phyloP scores from a whole-genome alignment of 2,329 filamentous ascomycete genomes.

The Cladorrhinum sp. region DNA sequence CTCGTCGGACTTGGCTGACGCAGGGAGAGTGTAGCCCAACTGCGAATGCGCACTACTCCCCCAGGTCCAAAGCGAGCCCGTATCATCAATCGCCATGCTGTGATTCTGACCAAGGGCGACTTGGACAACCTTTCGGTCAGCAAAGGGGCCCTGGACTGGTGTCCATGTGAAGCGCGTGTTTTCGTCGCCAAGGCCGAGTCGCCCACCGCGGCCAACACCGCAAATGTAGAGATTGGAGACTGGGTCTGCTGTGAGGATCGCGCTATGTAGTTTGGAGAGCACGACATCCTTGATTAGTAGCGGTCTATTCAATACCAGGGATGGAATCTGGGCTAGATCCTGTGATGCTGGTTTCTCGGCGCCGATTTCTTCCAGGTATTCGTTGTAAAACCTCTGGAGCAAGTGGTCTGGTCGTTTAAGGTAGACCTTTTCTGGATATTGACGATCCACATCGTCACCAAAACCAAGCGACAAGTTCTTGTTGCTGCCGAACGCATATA shows the following conservation, averaged over 20 bases:
- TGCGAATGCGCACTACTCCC: slow-evolving; percentile 84
- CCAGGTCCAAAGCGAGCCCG: slow-evolving; percentile 93
- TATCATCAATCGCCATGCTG: slow-evolving; percentile 77
- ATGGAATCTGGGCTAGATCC: slow-evolving; percentile 60
- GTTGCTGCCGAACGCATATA: slow-evolving; percentile 94
- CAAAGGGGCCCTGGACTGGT: slow-evolving; percentile 73
- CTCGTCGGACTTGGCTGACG: slow-evolving; percentile 66
- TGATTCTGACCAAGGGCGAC: slow-evolving; percentile 90
- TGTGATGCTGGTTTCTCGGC: slow-evolving; percentile 35
- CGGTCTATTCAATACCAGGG: slow-evolving; percentile 67
- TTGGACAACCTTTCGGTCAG: slow-evolving; percentile 70
- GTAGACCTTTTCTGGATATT: slow-evolving; percentile 82
- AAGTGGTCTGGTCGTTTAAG: slow-evolving; percentile 76
- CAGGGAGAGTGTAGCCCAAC: slow-evolving; percentile 76
- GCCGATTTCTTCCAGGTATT: slow-evolving; percentile 54
- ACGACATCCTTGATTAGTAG: slow-evolving; percentile 76
- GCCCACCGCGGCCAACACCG: slow-evolving; percentile 85
- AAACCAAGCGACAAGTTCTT: slow-evolving; percentile 91
- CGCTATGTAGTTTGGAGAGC: slow-evolving; percentile 89
- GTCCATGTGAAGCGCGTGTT: slow-evolving; percentile 83
- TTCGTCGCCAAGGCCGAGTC: slow-evolving; percentile 86
- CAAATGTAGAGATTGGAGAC: slow-evolving; percentile 90
- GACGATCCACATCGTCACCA: slow-evolving; percentile 92
- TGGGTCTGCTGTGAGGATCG: slow-evolving; percentile 80
- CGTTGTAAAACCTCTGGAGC: slow-evolving; percentile 68